phyloP scores from a whole-genome alignment of 495 filamentous ascomycete species.

The Platismatia glauca region DNA sequence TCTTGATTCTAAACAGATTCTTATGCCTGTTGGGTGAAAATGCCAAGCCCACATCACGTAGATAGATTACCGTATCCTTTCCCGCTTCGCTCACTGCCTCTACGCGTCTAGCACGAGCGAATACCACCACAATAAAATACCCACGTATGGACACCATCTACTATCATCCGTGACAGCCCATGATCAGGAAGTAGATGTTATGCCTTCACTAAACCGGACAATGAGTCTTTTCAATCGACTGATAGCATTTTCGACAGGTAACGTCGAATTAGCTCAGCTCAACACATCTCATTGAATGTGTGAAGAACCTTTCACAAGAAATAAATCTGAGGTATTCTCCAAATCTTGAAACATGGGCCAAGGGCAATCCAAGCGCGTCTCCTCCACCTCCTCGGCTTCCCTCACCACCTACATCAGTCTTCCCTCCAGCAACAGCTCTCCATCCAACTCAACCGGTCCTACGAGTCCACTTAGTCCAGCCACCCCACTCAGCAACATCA shows the following conservation, averaged over 20 bases:
- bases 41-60: neutral
- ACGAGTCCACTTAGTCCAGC: neutral
- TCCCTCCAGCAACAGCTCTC: neutral
- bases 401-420: conserved; percentile 1
- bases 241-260: neutral
- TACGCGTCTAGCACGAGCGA: neutral
- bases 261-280: neutral
- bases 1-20: neutral
- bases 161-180: neutral
- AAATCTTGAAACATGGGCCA: conserved; percentile 1
- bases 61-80: neutral
- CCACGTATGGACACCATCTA: neutral
- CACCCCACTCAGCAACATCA: conserved; percentile 5
- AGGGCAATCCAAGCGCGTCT: conserved; percentile 11
- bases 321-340: neutral
- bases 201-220: neutral
- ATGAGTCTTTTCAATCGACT: neutral
- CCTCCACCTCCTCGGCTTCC: conserved; percentile 7
- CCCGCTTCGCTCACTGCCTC: neutral
- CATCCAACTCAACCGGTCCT: conserved; percentile 4
- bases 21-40: neutral
- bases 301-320: neutral
- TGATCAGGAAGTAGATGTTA: neutral
- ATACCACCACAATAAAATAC: neutral
- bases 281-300: neutral